Base-by-base conservation (phyloP, 352 stramenopile species). In the Phytophthora sansomeana region DNA sequence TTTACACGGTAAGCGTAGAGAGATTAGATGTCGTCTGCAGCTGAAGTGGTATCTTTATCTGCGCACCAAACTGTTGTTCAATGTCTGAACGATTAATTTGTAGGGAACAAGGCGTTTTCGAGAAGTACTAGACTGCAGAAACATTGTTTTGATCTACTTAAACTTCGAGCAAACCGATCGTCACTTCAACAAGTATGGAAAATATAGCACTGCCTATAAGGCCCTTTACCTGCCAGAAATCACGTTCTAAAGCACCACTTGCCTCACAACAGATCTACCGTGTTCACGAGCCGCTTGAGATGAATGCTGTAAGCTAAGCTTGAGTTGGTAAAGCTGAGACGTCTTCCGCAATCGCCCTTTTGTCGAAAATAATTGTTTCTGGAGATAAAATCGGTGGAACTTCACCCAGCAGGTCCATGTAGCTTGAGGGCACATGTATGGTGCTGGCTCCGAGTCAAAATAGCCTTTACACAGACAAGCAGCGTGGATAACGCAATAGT, bases 401-500 rank as follows among this genome's bases (percentile, higher is more conserved):
- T 44, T 44, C 38, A 24, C 38, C 38, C 38, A 44, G 17, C 11
- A 44, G 4, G 38, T 44, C 38, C 38, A 43, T 21, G 38, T 43
- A 7, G 38, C 7, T 13, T 43, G 14, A 21, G 38, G 17, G n/a
- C 6, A 43, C 6, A 10, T 36, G 32, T 36, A 36, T 10, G 32
- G 32, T 33, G 6, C 41, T 38, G n/a, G 28, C 32, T 5, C 1
- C 32, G 32, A 14, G 32, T 7, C 9, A 7, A 36, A 1, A 36
- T 36, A 10, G 8, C 9, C 32, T 3, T 36, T 36, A 29, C 52
- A 69, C 3, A 69, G 19, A 21, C 61, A 63, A 5, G 63, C 61
- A 35, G 44, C 44, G 52, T 69, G 61, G 4, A 52, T 24, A 24
- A 47, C 24, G 46, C 36, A 69, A 14, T 58, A 56, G 33, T 62